Percentiles rank a stretch among this genome's conserved stretches.
These are phyloP conservation scores for Grosmannia serpens DNA, from an alignment of 2,329 filamentous ascomycete genomes.

Conservation along the genomic window DNA sequence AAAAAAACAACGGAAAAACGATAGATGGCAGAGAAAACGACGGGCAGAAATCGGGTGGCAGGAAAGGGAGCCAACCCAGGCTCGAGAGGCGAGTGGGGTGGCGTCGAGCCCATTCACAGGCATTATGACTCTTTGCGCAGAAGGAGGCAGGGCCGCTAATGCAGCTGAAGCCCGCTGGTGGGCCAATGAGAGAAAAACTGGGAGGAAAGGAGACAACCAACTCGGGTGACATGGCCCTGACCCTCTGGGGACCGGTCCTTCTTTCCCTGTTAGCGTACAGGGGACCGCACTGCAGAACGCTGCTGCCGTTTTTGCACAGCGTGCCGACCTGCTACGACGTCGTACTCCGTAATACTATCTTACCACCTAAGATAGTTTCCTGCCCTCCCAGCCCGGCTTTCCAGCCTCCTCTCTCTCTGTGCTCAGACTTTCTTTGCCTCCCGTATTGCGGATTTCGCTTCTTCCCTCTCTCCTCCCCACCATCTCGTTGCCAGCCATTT, in stretches of 20 bases:
- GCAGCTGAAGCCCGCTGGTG: not conserved
- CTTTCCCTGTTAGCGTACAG: not conserved
- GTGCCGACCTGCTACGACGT: not conserved
- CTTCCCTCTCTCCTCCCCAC: not conserved
- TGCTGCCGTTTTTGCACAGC: not conserved
- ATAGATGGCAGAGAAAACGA: not conserved
- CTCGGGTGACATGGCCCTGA: not conserved
- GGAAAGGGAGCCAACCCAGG: not conserved
- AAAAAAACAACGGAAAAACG: not conserved
- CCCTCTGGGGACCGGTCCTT: not conserved
- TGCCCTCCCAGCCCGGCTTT: not conserved
- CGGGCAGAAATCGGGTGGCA: slow-evolving; percentile 1
- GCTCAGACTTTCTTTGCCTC: not conserved
- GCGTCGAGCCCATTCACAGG: not conserved
- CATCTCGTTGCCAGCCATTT: not conserved
- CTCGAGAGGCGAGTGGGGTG: not conserved
- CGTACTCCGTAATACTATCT: not conserved
- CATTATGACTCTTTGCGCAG: not conserved
- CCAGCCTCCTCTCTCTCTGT: slow-evolving; percentile 1
- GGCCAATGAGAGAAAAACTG: not conserved
- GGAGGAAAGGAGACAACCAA: not conserved
- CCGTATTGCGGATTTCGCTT: not conserved
- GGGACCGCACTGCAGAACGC: not conserved
- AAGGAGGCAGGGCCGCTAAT: not conserved
- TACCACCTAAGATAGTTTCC: not conserved